Percentiles rank a stretch among this genome's conserved stretches.
These are phyloP conservation scores for Malassezia sp. DNA, from an alignment of 1,284 basidiomycete species.

Conservation along the genomic window DNA sequence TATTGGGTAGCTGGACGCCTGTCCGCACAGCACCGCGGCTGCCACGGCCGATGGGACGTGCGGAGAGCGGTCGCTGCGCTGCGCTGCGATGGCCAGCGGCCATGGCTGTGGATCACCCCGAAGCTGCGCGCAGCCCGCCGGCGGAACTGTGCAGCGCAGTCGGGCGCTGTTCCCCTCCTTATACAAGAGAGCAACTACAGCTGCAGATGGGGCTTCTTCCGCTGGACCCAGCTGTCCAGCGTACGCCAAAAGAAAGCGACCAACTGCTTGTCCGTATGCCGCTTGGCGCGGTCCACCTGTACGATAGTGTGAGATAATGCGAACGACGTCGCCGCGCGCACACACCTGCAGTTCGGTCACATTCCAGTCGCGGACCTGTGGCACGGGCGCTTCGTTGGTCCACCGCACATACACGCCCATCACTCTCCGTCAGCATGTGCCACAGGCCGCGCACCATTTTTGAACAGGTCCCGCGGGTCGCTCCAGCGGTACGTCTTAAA, in stretches of 20 bases:
- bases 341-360: conserved; percentile 78
- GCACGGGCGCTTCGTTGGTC: conserved; percentile 76
- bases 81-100: too few relatives aligned
- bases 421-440: conserved; percentile 12
- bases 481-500: conserved; percentile 92
- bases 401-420: conserved; percentile 64
- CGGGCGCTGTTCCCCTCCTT: not conserved
- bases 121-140: too few relatives aligned
- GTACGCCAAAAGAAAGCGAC: conserved; percentile 90
- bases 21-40: too few relatives aligned
- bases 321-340: conserved; percentile 14
- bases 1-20: conserved; percentile 27
- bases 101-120: too few relatives aligned
- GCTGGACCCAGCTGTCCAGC: conserved; percentile 67
- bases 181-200: not conserved
- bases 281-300: conserved; percentile 43
- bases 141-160: not conserved
- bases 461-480: conserved; percentile 79
- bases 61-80: too few relatives aligned
- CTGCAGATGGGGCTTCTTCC: conserved; percentile 29
- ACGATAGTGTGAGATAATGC: conserved; percentile 5
- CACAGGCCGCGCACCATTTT: conserved; percentile 59
- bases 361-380: conserved; percentile 89
- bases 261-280: conserved; percentile 89
- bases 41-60: too few relatives aligned